A percentile compares a stretch with the other conserved stretches of the same genome.
phyloP scores from a whole-genome alignment of 257 asterid species.

The Nemophila menziesii region DNA sequence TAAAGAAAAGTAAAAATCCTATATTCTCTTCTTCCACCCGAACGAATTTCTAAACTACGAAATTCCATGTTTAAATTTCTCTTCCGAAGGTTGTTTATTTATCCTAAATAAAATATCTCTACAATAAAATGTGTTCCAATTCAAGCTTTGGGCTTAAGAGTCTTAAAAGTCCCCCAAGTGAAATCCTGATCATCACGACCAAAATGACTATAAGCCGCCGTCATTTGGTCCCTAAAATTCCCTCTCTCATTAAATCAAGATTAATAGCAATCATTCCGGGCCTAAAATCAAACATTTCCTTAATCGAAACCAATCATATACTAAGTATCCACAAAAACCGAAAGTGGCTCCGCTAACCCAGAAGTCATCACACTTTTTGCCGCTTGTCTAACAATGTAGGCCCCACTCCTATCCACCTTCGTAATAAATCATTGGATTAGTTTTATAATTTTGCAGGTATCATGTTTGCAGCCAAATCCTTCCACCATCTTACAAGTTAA shows the following conservation, averaged over 20 bases:
- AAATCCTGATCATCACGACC: conserved; percentile 59
- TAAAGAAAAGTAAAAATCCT: conserved; percentile 3
- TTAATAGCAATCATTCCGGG: conserved; percentile 68
- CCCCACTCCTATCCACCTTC: conserved; percentile 67
- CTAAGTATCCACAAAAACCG: conserved; percentile 60
- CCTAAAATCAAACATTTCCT: conserved; percentile 63
- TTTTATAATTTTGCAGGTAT: conserved; percentile 40
- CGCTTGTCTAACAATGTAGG: conserved; percentile 58
- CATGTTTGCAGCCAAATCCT: conserved; percentile 72
- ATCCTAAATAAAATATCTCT: conserved; percentile 9
- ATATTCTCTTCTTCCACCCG: conserved; percentile 4
- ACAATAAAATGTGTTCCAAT: conserved; percentile 7
- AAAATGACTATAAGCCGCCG: conserved; percentile 67
- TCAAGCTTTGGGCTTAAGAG: conserved; percentile 72
- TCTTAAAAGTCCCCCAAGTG: conserved; percentile 66
- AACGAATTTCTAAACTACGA: conserved; percentile 9
- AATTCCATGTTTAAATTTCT: conserved; percentile 2
- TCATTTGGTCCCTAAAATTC: conserved; percentile 59
- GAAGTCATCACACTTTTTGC: conserved; percentile 65
- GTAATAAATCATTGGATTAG: conserved; percentile 6
- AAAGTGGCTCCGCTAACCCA: conserved; percentile 66
- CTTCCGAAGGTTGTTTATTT: conserved; percentile 20
- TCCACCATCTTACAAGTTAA: conserved; percentile 49
- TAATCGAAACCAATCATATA: conserved; percentile 35
- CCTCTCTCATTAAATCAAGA: conserved; percentile 61